Evolutionary conservation across 192 early-diverging fungal species (phyloP), one percentile per base, ranked within the genome.

Genomic region (Coemansia reversa): DNA sequence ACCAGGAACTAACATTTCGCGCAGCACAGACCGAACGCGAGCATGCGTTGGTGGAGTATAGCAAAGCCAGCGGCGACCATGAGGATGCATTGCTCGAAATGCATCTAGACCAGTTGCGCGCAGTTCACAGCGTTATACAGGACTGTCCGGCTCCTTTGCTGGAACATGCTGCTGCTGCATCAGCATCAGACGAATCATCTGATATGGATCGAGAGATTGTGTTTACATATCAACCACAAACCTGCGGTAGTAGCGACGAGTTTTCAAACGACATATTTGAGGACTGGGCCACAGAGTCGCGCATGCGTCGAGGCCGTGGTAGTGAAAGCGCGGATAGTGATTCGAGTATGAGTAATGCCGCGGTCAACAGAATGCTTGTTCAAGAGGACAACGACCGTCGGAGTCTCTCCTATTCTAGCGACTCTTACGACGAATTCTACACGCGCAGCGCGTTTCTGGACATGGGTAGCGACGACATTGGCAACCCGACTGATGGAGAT

Each of bases 361-460:
- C 70, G 23, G 58, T 71, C 9, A 59, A 70, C 45, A 51, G 57
- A 35, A 55, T 79, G 62, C 69, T 66, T 23, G 68, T 70, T 18
- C 64, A 71, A 35, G 72, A 65, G 45, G 69, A 65, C 42, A 64
- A 72, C 23, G 72, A 66, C 14, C 52, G 69, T 18, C 65, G 67
- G 33, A 71, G 73, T 62, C 55, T 60, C 55, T 25, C 68, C 51
- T 74, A 75, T 27, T 81, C 78, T 3, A 75, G 73, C 58, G 73
- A 81, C 58, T 74, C 76, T 16, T 69, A 72, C 24, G 72, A 75
- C 58, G 78, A 75, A 63, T 81, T 72, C 47, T 75, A 81, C 48
- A 61, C 73, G 6, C 65, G 66, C 52, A 60, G 63, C 33, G 73
- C 72, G 25, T 81, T 72, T 55, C 47, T 75, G 42, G 72, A 72